Base-by-base conservation (phyloP, 1,139 yeast species). In the Suhomyces bokatorum region DNA sequence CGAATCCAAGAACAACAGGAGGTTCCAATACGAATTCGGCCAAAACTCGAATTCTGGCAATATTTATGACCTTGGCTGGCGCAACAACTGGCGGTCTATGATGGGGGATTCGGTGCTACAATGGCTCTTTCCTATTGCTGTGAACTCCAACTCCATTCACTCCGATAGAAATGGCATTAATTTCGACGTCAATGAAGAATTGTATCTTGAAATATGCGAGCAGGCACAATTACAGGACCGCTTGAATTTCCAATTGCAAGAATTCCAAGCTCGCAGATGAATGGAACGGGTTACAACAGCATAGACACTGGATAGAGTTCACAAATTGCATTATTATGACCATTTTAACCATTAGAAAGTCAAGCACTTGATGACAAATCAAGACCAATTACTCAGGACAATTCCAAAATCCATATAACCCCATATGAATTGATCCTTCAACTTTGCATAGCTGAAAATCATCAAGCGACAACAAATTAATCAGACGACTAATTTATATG, bases 81-180 rank as follows among this genome's bases (percentile, higher is more conserved):
- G 57, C 44, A 58, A 57, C 24, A 93, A 93, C 61, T 83, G 91
- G 85, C 52, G 60, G 15, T 73, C 77, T 13, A 77, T 88, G 1
- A 85, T 93, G 95, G 99, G 99, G 0, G 52, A 62, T 2, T 60
- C 66, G 1, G 73, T 81, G 77, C 43, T 53, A 15, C 81, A 82
- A 49, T 90, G 97, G 97, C 30, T 85, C 4, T 58, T 90, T 0
- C 98, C 99, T 0, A 57, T 86, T 0, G 36, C 52, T 5, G 64
- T 66, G 6, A 60, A 69, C 3, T 45, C 54, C 39, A 45, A 51
- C 39, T 44, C 59, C 3, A 46, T 66, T 20, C 40, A 59, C 24
- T 68, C 70, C 32, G 55, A 60, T 6, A 64, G 69, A 37, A 73
- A 77, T 46, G 89, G 89, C 1, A 56, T 83, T 16, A 78, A 72